Evolutionary conservation across 2,329 filamentous ascomycete species (phyloP), one percentile per base, ranked within the genome.

Genomic region (Phialophora chinensis): DNA sequence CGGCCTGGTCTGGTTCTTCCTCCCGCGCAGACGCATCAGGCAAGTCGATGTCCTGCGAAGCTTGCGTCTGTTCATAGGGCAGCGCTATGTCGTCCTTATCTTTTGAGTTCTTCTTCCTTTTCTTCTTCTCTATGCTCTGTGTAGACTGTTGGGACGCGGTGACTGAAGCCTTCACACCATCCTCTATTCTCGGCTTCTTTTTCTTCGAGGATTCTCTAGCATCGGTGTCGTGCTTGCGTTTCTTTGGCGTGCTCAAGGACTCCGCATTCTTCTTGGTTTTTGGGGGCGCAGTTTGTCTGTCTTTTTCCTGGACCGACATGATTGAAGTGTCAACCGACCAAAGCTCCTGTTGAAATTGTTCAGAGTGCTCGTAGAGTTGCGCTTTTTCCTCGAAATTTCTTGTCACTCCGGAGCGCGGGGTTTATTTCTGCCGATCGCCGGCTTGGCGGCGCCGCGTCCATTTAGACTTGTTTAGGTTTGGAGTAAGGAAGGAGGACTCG

Each of bases 211-310:
- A 53, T 50, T 68, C 66, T 50, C 63, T 66, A 12, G 59, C 57
- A 17, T 72, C 68, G 33, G 65, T 38, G 20, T 69, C 60, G 57
- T 69, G 70, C 54, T 71, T 72, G 60, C 70, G 62, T 56, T 72
- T 72, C 42, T 69, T 72, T 7, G 66, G 60, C 1, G 63, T 58
- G 5, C 56, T 66, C 38, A 61, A 27, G 7, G 59, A 52, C 7
- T 63, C 57, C 10, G 35, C 23, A 20, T 62, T 44, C 29, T 53
- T 42, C 8, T 31, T 17, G 12, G 23, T 20, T 20, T 57, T 60
- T 1, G 53, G 47, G 10, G 60, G 14, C 27, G 60, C 54, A 42
- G 49, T n/a, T 59, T 64, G 50, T 42, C 25, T 56, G 53, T 33
- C 52, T 27, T 61, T 63, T 7, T 4, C 33, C 44, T 57, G 66